Evolutionary conservation across 1,284 basidiomycete genomes (phyloP).

Genomic region (Malassezia sympodialis): DNA sequence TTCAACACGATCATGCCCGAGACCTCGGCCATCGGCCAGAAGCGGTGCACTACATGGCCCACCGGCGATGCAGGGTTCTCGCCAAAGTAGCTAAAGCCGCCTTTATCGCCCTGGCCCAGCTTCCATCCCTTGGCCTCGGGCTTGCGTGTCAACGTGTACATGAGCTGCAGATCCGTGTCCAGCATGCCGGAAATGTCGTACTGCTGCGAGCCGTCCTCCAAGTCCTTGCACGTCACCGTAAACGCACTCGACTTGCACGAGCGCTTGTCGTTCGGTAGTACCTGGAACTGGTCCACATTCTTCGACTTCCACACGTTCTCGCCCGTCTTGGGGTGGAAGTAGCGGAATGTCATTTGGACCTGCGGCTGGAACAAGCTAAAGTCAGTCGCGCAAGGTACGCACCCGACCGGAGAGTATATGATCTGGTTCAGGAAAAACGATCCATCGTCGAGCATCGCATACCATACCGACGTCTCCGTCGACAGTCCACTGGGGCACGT

Average conservation of each 20-base stretch:
- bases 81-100: slow-evolving; percentile 86
- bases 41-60: slow-evolving; percentile 41
- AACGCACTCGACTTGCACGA: slow-evolving; percentile 84
- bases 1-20: slow-evolving; percentile 64
- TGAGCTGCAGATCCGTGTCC: slow-evolving; percentile 68
- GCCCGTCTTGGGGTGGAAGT: slow-evolving; percentile 67
- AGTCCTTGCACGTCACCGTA: slow-evolving; percentile 56
- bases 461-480: slow-evolving; percentile 86
- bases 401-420: slow-evolving; percentile 92
- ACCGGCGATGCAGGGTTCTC: slow-evolving; percentile 25
- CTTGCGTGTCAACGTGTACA: slow-evolving; percentile 63
- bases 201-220: slow-evolving; percentile 59
- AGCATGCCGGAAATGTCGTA: slow-evolving; percentile 75
- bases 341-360: slow-evolving; percentile 88
- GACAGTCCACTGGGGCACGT: slow-evolving; percentile 68
- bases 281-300: slow-evolving; percentile 74
- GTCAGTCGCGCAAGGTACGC: slow-evolving; percentile 47
- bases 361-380: slow-evolving; percentile 78
- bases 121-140: slow-evolving; percentile 75
- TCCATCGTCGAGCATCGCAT: slow-evolving; percentile 73
- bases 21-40: slow-evolving; percentile 52
- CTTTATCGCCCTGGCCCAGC: slow-evolving; percentile 72
- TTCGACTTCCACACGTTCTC: slow-evolving; percentile 76
- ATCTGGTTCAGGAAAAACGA: slow-evolving; percentile 75
- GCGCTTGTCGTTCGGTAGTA: slow-evolving; percentile 59